A percentile compares a stretch with the other conserved stretches of the same genome.
phyloP scores from a whole-genome alignment of 345 rosid genomes.

The Schrenkiella parvula region DNA sequence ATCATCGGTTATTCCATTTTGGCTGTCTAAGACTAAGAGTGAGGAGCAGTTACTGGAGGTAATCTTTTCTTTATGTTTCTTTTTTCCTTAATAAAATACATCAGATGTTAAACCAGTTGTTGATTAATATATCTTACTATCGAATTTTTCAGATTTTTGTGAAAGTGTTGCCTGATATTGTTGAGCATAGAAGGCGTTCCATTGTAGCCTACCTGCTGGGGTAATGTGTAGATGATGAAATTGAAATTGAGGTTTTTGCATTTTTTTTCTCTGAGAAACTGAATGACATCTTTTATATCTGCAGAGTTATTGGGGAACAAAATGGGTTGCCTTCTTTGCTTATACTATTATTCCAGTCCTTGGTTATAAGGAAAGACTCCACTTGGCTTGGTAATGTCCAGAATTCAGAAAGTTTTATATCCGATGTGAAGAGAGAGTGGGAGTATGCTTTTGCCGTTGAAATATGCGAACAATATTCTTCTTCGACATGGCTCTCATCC shows the following conservation, averaged over 20 bases:
- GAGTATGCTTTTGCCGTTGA: slow-evolving; percentile 74
- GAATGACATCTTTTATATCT: background rate
- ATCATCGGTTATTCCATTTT: slow-evolving; percentile 73
- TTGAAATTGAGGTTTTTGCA: background rate
- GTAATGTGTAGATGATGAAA: slow-evolving; percentile 36
- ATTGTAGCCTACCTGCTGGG: slow-evolving; percentile 66
- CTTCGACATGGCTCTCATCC: slow-evolving; percentile 83
- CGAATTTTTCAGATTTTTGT: slow-evolving; percentile 62
- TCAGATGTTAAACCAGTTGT: background rate
- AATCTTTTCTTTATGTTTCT: slow-evolving; percentile 8
- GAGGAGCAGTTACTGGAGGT: slow-evolving; percentile 74
- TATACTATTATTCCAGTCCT: slow-evolving; percentile 62
- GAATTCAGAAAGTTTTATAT: slow-evolving; percentile 34
- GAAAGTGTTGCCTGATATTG: slow-evolving; percentile 67
- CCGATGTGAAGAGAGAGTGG: slow-evolving; percentile 58
- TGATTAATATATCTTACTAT: background rate
- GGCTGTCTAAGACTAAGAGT: slow-evolving; percentile 62
- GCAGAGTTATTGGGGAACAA: slow-evolving; percentile 79
- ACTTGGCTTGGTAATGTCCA: slow-evolving; percentile 31
- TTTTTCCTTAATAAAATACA: background rate
- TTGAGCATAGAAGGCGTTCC: slow-evolving; percentile 72
- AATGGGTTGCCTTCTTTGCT: slow-evolving; percentile 75
- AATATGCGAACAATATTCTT: slow-evolving; percentile 72
- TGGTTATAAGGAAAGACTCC: slow-evolving; percentile 51
- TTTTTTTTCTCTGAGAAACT: slow-evolving; percentile 1